These are phyloP conservation scores for Fusarium circinatum DNA, from an alignment of 2,329 filamentous ascomycete species.

Conservation along the genomic window DNA sequence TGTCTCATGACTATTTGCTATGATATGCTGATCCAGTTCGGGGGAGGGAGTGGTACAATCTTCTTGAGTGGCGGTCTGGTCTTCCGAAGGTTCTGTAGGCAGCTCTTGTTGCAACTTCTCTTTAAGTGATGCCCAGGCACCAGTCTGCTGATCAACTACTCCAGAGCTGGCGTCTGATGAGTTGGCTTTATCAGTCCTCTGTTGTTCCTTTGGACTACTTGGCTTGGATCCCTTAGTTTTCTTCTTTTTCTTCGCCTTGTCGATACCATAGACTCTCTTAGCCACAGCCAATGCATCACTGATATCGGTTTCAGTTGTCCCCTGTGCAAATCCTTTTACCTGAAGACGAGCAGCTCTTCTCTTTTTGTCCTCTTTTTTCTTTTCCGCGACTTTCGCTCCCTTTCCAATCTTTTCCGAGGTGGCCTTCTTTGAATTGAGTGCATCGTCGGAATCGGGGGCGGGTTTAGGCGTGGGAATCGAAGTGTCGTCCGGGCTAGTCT, in stretches of 20 bases:
- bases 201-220: neutral
- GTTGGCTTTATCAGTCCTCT: neutral
- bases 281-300: conserved; percentile 38
- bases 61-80: neutral
- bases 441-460: neutral
- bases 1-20: neutral
- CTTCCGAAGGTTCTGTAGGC: neutral
- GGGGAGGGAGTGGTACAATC: neutral
- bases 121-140: conserved; percentile 45
- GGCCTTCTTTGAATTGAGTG: neutral
- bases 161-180: neutral
- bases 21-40: neutral
- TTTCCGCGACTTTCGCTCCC: neutral
- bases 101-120: conserved; percentile 40
- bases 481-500: conserved; percentile 2
- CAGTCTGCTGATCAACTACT: conserved; percentile 5
- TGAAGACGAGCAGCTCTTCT: neutral
- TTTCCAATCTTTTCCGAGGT: neutral
- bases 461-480: neutral
- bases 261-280: conserved; percentile 40
- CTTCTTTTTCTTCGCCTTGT: neutral
- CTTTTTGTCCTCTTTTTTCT: neutral
- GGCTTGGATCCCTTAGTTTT: conserved; percentile 2
- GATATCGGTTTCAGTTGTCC: conserved; percentile 22
- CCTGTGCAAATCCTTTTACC: neutral